phyloP scores from a whole-genome alignment of 306 rosid genomes.

The Ormosia semicastrata region DNA sequence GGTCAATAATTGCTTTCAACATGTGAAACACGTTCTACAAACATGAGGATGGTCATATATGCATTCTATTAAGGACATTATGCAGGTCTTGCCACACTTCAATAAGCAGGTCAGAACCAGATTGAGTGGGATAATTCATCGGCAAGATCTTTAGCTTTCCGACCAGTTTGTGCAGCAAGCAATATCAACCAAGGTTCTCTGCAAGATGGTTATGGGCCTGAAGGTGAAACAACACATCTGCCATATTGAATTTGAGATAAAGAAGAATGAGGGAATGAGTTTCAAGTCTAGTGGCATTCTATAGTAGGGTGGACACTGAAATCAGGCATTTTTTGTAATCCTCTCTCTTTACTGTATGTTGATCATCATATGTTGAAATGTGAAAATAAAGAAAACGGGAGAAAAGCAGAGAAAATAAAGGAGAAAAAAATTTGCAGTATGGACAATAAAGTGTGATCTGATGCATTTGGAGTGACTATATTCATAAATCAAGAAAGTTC shows the following conservation, averaged over 20 bases:
- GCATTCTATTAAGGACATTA: background rate
- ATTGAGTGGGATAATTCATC: background rate
- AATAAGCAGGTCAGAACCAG: background rate
- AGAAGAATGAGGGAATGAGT: background rate
- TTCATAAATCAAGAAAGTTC: background rate
- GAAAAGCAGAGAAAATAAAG: background rate
- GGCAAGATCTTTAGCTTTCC: background rate
- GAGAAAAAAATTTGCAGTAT: background rate
- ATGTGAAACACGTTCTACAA: background rate
- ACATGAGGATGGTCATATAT: background rate
- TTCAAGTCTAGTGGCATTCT: background rate
- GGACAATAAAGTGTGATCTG: background rate
- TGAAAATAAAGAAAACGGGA: background rate
- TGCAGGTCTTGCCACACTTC: background rate
- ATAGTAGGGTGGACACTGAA: background rate
- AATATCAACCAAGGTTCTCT: background rate
- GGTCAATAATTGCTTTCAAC: background rate
- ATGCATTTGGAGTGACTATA: background rate
- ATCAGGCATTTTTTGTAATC: background rate
- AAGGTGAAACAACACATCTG: background rate
- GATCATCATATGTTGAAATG: background rate
- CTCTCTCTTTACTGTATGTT: background rate
- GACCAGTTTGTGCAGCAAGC: background rate
- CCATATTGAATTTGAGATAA: background rate
- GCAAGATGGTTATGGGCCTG: background rate